A percentile compares a stretch with the other conserved stretches of the same genome.
Evolutionary conservation across 768 basidiomycete species (phyloP).

Genomic region (Xerocomus spinulosus): DNA sequence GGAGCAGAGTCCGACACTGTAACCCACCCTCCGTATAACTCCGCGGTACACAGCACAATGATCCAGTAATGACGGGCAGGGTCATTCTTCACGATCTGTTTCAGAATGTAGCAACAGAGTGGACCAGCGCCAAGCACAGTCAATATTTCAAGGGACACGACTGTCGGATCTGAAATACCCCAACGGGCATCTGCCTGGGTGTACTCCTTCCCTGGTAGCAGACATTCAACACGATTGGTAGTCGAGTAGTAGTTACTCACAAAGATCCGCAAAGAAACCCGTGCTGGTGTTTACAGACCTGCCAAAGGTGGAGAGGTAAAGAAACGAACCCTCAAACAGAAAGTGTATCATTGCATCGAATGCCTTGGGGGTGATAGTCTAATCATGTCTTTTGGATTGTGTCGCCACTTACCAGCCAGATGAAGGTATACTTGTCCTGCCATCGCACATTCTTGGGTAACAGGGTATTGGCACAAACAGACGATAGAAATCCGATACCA

Average conservation of each 20-base stretch:
- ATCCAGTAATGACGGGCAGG: constrained; percentile 65
- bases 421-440: constrained; percentile 66
- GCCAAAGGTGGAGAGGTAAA: constrained; percentile 73
- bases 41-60: constrained; percentile 67
- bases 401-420: constrained; percentile 61
- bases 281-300: constrained; percentile 63
- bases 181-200: constrained; percentile 77
- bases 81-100: constrained; percentile 59
- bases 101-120: constrained; percentile 66
- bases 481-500: constrained; percentile 47
- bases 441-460: constrained; percentile 60
- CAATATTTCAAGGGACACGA: constrained; percentile 79
- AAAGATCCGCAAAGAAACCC: constrained; percentile 69
- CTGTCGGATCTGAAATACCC: constrained; percentile 72
- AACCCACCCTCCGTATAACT: constrained; percentile 72
- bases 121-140: constrained; percentile 75
- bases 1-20: neutral
- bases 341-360: constrained; percentile 83
- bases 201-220: constrained; percentile 68
- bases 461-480: constrained; percentile 46
- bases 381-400: neutral
- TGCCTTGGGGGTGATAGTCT: constrained; percentile 38
- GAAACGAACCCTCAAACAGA: constrained; percentile 73
- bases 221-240: neutral
- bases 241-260: constrained; percentile 38